Base-by-base conservation (phyloP, 1,284 basidiomycete species). In the Ustilago nuda region DNA sequence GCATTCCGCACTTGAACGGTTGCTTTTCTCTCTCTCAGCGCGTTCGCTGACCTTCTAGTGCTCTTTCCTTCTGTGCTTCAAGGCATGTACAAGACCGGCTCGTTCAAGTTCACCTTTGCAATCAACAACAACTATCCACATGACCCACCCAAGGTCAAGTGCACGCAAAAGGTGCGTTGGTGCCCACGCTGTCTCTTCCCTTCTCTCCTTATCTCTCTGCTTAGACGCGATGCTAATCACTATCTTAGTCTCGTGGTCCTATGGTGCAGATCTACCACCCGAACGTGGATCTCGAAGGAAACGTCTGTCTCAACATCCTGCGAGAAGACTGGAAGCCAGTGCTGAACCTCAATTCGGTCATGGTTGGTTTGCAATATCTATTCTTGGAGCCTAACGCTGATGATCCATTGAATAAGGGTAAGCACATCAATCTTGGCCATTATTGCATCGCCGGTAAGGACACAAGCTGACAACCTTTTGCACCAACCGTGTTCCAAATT, bases 321-420 rank as follows among this genome's bases (percentile, higher is more conserved):
- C 91, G 97, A 86, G 97, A 99, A 88, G 97, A 99, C 88, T 99
- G 97, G 97, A 99, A 99, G 86, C 97, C 97, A 15, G 97, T 98
- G 4, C 89, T 99, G 59, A 98, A 98, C 87, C 89, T 98, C 63
- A 98, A 95, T 86, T 94, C 94, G 41, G 93, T 99, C 74, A 95
- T 98, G 92, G 94, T 98, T 76, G 97, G 97, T 41, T 88, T 99
- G 68, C 95, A 99, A 86, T 99, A 98, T 86, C 90, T 99, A 53
- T 99, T 99, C 89, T 89, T 99, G 66, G 97, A 99, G 87, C 96
- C 97, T 15, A 99, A 99, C 82, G 93, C 97, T 39, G 96, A 98
- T 83, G 97, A 99, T 87, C 97, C 97, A 30, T 87, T 99, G 81
- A 99, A 99, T 89, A 99, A 99, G 88, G 96, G 96, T 94, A 46